These are phyloP conservation scores for Achlya hypogyna DNA, from an alignment of 352 stramenopile species.

Conservation along the genomic window DNA sequence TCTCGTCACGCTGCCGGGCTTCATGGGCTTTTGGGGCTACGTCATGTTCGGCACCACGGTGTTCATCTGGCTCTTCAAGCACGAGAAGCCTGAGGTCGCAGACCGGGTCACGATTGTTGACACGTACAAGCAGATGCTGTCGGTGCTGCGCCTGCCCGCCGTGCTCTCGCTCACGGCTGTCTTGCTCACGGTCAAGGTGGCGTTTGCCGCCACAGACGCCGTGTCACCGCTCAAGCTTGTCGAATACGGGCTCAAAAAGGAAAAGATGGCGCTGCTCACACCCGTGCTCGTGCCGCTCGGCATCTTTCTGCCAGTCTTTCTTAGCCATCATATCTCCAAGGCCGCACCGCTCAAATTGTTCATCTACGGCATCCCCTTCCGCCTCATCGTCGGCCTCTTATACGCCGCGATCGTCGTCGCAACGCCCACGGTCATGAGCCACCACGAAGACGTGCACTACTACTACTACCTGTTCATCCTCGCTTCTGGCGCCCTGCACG, in stretches of 20 bases:
- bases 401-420: constrained; percentile 76
- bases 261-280: constrained; percentile 82
- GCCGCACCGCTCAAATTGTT: constrained; percentile 67
- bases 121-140: constrained; percentile 86
- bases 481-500: constrained; percentile 55
- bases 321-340: constrained; percentile 62
- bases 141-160: constrained; percentile 73
- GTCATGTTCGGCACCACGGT: constrained; percentile 90
- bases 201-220: constrained; percentile 86
- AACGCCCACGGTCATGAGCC: constrained; percentile 69
- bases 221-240: constrained; percentile 89
- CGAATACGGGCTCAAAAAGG: constrained; percentile 88
- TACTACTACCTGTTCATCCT: constrained; percentile 77
- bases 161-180: constrained; percentile 82
- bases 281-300: constrained; percentile 82
- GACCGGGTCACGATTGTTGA: constrained; percentile 78
- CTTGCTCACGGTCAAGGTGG: constrained; percentile 87
- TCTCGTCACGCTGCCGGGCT: constrained; percentile 78
- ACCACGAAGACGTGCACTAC: constrained; percentile 58
- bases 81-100: constrained; percentile 53
- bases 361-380: constrained; percentile 75
- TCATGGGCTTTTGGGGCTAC: constrained; percentile 91
- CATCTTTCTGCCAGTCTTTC: constrained; percentile 79
- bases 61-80: constrained; percentile 88
- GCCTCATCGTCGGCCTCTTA: constrained; percentile 70